Evolutionary conservation across 208 protist species (phyloP), one percentile per base, ranked within the genome.

Genomic region (Acanthamoeba sp.): DNA sequence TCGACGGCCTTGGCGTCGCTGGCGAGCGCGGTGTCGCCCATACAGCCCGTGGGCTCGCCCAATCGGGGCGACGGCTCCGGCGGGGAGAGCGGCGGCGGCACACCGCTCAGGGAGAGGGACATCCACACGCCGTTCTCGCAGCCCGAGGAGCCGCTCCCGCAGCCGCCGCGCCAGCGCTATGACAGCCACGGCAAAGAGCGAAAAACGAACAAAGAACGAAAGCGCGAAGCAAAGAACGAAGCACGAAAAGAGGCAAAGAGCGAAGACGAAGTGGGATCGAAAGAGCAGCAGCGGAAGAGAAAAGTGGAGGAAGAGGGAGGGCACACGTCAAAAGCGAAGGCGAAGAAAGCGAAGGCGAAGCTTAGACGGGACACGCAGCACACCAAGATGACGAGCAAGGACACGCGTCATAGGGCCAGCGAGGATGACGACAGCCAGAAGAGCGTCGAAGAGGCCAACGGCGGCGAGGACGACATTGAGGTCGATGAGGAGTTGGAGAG

Each of bases 101-200:
- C 71, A 3, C n/a, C 66, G 66, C 55, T 76, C 22, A 16, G 36
- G 32, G 71, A 80, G 27, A 16, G 36, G 32, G 71, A 80, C 38
- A 48, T 80, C 71, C 14, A 24, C 71, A 80, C 71, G 71, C 71
- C 71, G 71, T 80, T 80, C 71, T 80, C 71, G 36, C 71, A 80
- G 71, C 32, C 32, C 71, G 36, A 38, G 71, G 71, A 80, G 52
- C 52, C 52, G 18, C 52, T 69, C n/a, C 59, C 29, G 22, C 59
- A 29, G 55, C 20, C 55, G 55, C 0, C 55, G 14, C 45, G 0
- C 18, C 45, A 20, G 12, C 45, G 10, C 45, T 6, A 6, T 1
- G 42, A 6, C 12, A 50, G 18, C 20, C 10, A 22, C 14, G 18
- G 18, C 55, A 20, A 62, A 62, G 55, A 59, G 55, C 55, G 55